phyloP scores from a whole-genome alignment of 2,329 filamentous ascomycete species.

The Piedraia hortae region DNA sequence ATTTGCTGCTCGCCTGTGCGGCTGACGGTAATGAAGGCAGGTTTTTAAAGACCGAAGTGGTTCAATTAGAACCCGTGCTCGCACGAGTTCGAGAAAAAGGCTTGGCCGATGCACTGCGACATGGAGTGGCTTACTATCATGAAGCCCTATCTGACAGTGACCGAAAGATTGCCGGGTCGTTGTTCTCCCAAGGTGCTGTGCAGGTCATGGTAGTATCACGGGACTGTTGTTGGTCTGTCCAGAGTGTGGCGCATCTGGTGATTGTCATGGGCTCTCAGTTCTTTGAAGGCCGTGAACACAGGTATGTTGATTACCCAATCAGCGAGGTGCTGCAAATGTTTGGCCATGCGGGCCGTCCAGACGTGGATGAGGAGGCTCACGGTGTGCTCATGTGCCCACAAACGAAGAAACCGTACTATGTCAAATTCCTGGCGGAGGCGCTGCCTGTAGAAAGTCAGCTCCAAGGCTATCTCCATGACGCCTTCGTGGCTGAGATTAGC shows the following conservation, averaged over 20 bases:
- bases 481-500: conserved; percentile 90
- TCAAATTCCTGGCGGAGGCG: conserved; percentile 92
- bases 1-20: conserved; percentile 64
- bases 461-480: conserved; percentile 75
- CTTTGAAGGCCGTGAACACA: conserved; percentile 85
- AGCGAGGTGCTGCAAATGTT: conserved; percentile 96
- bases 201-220: conserved; percentile 60
- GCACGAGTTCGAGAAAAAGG: conserved; percentile 64
- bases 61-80: conserved; percentile 59
- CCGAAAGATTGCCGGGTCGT: conserved; percentile 76
- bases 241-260: conserved; percentile 67
- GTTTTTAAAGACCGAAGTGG: conserved; percentile 61
- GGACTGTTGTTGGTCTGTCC: conserved; percentile 89
- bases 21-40: conserved; percentile 80
- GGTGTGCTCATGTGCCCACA: conserved; percentile 92
- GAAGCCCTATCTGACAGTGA: conserved; percentile 73
- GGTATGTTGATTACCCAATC: conserved; percentile 87
- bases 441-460: conserved; percentile 86
- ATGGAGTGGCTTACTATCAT: conserved; percentile 92
- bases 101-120: conserved; percentile 64
- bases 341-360: conserved; percentile 60
- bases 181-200: conserved; percentile 71
- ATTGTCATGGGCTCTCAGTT: conserved; percentile 96
- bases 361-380: conserved; percentile 52
- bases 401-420: conserved; percentile 92